phyloP scores from a whole-genome alignment of 805 yeast genomes.

The Saturnispora serradocipensis region DNA sequence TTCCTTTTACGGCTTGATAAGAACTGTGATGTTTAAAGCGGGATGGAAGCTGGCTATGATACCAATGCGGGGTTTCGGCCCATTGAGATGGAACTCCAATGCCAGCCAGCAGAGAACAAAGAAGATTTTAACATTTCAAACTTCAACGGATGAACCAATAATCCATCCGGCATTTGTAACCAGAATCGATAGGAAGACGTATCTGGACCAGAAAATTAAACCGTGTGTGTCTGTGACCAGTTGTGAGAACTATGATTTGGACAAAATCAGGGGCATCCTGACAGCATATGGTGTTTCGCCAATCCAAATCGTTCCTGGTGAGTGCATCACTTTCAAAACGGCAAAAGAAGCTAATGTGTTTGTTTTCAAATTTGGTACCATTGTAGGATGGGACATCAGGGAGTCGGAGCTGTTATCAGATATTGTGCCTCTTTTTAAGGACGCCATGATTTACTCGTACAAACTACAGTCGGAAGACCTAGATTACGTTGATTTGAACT shows the following conservation, averaged over 20 bases:
- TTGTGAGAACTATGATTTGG: constrained; percentile 62
- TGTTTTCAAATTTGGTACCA: constrained; percentile 65
- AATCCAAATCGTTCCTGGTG: constrained; percentile 34
- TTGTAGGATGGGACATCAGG: constrained; percentile 74
- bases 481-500: constrained; percentile 45
- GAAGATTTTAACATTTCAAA: constrained; percentile 12
- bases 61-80: background rate
- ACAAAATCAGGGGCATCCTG: constrained; percentile 32
- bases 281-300: constrained; percentile 29
- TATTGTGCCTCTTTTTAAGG: constrained; percentile 43
- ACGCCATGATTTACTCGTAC: constrained; percentile 40
- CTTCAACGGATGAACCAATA: constrained; percentile 4
- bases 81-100: background rate
- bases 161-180: constrained; percentile 16
- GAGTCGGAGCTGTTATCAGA: constrained; percentile 42
- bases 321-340: constrained; percentile 47
- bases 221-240: constrained; percentile 64
- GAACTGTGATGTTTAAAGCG: background rate
- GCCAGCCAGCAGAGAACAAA: constrained; percentile 9
- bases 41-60: background rate
- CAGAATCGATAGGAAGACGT: constrained; percentile 3
- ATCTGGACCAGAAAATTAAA: constrained; percentile 10
- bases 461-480: constrained; percentile 73
- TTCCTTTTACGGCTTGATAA: background rate
- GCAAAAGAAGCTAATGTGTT: constrained; percentile 40